Evolutionary conservation across 2,329 filamentous ascomycete species (phyloP).

Genomic region (Alternaria sp.): DNA sequence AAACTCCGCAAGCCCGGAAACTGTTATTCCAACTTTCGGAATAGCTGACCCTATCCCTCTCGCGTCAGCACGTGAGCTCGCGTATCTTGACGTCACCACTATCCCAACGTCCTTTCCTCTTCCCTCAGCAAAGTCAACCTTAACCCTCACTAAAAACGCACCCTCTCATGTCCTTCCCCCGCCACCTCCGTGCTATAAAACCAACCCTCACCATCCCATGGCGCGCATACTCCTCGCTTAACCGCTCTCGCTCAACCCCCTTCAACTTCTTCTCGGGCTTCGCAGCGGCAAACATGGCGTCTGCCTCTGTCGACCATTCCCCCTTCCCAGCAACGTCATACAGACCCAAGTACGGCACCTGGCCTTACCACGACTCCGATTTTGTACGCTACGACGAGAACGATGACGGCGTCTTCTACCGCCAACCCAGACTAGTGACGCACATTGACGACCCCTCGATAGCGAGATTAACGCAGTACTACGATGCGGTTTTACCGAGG

Average conservation of each 20-base stretch:
- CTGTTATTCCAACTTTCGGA: conserved; percentile 22
- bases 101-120: not conserved
- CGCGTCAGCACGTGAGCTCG: conserved; percentile 27
- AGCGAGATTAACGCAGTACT: conserved; percentile 56
- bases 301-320: not conserved
- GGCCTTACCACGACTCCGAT: conserved; percentile 40
- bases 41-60: conserved; percentile 10
- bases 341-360: conserved; percentile 29
- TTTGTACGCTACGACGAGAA: conserved; percentile 53
- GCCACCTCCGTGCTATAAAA: not conserved
- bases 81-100: conserved; percentile 36
- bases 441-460: conserved; percentile 64
- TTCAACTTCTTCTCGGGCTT: conserved; percentile 28
- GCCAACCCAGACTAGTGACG: conserved; percentile 59
- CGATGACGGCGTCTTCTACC: conserved; percentile 52
- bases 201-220: conserved; percentile 4
- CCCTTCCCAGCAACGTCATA: conserved; percentile 27
- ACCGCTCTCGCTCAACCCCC: conserved; percentile 7
- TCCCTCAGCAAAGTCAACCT: not conserved
- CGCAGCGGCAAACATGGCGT: conserved; percentile 19
- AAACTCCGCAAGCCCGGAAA: conserved; percentile 24
- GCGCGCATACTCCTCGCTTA: conserved; percentile 18
- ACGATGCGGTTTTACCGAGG: conserved; percentile 54
- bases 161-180: conserved; percentile 17
- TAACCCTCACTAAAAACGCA: not conserved